Percentiles rank a stretch among this genome's conserved stretches.
These are phyloP conservation scores for Ailanthus altissimus DNA, from an alignment of 345 rosid species.

Conservation along the genomic window DNA sequence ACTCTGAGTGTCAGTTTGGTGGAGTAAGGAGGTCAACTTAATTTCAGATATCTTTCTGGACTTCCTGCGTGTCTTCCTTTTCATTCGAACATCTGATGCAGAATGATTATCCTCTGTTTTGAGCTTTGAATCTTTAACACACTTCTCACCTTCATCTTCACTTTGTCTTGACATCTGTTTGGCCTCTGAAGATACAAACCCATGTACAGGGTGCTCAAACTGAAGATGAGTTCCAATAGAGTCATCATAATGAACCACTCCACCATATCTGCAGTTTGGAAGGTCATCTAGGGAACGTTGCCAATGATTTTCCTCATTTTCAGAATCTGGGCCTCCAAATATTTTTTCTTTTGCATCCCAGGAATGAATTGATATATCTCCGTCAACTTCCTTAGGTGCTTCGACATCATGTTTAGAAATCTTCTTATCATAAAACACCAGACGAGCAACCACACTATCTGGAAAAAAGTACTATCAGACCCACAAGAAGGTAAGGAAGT, in stretches of 20 bases:
- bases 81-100: slow-evolving; percentile 29
- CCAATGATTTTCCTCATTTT: slow-evolving; percentile 20
- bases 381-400: slow-evolving; percentile 17
- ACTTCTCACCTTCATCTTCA: slow-evolving; percentile 41
- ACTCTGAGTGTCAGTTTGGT: slow-evolving; percentile 38
- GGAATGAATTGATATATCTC: slow-evolving; percentile 28
- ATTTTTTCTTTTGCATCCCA: slow-evolving; percentile 25
- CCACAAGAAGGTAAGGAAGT: slow-evolving; percentile 32
- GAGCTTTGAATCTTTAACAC: slow-evolving; percentile 38
- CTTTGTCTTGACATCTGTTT: slow-evolving; percentile 27
- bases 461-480: slow-evolving; percentile 30
- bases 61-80: slow-evolving; percentile 63
- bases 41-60: slow-evolving; percentile 70
- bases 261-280: slow-evolving; percentile 8
- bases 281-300: slow-evolving; percentile 16
- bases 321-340: slow-evolving; percentile 25
- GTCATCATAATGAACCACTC: slow-evolving; percentile 7
- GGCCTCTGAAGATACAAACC: slow-evolving; percentile 26
- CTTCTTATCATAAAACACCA: slow-evolving; percentile 25
- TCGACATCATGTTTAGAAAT: slow-evolving; percentile 12
- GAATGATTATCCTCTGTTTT: slow-evolving; percentile 35
- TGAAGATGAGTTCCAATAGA: neutral
- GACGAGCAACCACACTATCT: slow-evolving; percentile 24
- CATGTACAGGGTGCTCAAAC: slow-evolving; percentile 1
- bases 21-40: slow-evolving; percentile 33